These are phyloP conservation scores for Monosporascus sp. DNA, from an alignment of 2,329 filamentous ascomycete genomes.

Conservation along the genomic window DNA sequence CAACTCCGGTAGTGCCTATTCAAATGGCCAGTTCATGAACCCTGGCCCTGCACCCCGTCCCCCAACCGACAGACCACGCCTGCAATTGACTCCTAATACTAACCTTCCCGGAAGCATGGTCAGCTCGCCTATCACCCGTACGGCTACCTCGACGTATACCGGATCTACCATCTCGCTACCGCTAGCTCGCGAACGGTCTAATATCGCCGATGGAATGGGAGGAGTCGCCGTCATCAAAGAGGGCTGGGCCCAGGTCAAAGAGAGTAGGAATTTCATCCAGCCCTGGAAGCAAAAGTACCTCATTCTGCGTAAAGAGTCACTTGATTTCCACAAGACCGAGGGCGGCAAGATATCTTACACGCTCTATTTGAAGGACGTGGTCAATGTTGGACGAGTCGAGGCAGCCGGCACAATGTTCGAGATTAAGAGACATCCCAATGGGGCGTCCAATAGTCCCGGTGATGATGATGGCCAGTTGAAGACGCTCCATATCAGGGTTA, in stretches of 20 bases:
- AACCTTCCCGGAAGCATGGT: slow-evolving; percentile 72
- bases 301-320: slow-evolving; percentile 83
- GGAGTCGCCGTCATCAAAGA: slow-evolving; percentile 74
- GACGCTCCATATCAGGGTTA: slow-evolving; percentile 86
- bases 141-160: slow-evolving; percentile 61
- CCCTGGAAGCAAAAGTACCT: slow-evolving; percentile 88
- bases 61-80: slow-evolving; percentile 74
- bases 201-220: slow-evolving; percentile 56
- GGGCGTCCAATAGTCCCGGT: slow-evolving; percentile 63
- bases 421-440: slow-evolving; percentile 71
- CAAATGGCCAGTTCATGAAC: slow-evolving; percentile 80
- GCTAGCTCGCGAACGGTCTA: slow-evolving; percentile 56
- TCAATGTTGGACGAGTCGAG: slow-evolving; percentile 86
- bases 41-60: slow-evolving; percentile 90
- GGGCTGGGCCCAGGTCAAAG: slow-evolving; percentile 81
- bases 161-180: slow-evolving; percentile 69
- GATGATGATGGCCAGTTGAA: slow-evolving; percentile 77
- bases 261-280: slow-evolving; percentile 79
- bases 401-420: slow-evolving; percentile 90
- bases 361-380: slow-evolving; percentile 79
- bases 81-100: slow-evolving; percentile 71
- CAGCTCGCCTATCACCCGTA: slow-evolving; percentile 64
- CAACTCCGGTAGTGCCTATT: slow-evolving; percentile 44
- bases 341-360: slow-evolving; percentile 83
- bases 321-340: slow-evolving; percentile 92